Evolutionary conservation across 1,284 basidiomycete species (phyloP), one percentile per base, ranked within the genome.

Genomic region (Anthracocystis setariae): DNA sequence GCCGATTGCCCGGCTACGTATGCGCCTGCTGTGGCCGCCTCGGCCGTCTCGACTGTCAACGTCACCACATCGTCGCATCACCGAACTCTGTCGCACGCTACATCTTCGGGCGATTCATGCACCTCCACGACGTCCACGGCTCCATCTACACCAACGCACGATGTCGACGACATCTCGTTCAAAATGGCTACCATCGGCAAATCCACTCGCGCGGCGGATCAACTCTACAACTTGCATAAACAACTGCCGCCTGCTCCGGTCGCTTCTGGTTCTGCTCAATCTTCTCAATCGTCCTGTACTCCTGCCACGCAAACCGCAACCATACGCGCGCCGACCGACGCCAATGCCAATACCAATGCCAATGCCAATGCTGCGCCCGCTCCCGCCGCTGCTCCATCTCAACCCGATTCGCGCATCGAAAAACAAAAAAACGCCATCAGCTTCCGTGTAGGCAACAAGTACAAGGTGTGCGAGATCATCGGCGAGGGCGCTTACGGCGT

Each of bases 401-500:
- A 61, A 44, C 20, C 53, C 10, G 20, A 13, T 9, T 46, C 53
- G 5, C 68, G 50, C n/a, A 38, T 54, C 43, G 58, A 58, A 38
- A 62, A 61, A 54, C 37, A 57, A 47, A 72, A 72, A 72, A 40
- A 27, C 12, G 51, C 64, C 45, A 73, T 73, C 67, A 78, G 76
- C 56, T 80, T 80, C 63, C 78, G 81, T 42, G 70, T 82, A 32
- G 81, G 81, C 5, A 56, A 47, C 42, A 58, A 73, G 38, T 82
- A 82, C 74, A 65, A 71, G 27, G 81, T 85, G 12, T 82, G 82
- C 58, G 80, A 84, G 52, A 80, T 85, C 51, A 83, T 85, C 46
- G 84, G 84, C 21, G 84, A 85, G 55, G 85, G 84, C 10, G 84
- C 84, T 21, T 85, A 85, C 61, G 84, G 84, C 25, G 81, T 85